Evolutionary conservation across 2,329 filamentous ascomycete species (phyloP).

Genomic region (Scleromitrula shiraiana): DNA sequence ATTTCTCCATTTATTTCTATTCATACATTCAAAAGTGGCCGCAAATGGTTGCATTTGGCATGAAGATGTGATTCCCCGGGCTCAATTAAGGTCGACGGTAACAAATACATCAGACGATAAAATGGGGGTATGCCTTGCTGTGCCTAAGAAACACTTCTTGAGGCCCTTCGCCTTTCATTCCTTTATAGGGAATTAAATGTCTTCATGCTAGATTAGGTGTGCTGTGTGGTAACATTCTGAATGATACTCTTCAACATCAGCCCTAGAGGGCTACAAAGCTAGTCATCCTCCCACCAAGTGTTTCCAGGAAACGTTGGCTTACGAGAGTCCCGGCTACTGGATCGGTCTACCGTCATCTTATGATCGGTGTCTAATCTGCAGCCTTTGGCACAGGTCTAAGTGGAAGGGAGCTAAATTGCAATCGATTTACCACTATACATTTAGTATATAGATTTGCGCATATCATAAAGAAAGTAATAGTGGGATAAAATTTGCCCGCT

Average conservation of each 20-base stretch:
- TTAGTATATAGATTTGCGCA: too few relatives aligned
- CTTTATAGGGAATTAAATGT: not conserved
- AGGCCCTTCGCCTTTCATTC: not conserved
- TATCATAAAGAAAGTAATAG: not conserved
- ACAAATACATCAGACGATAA: not conserved
- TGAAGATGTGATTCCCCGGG: not conserved
- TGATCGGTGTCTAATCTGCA: too few relatives aligned
- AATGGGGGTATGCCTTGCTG: slow-evolving; percentile 2
- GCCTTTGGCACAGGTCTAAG: too few relatives aligned
- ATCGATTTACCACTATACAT: too few relatives aligned
- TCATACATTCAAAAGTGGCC: not conserved
- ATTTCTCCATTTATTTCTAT: not conserved
- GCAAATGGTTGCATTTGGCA: too few relatives aligned
- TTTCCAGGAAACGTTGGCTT: not conserved
- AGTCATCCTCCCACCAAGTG: too few relatives aligned
- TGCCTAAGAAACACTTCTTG: not conserved
- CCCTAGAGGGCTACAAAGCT: too few relatives aligned
- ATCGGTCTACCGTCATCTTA: not conserved
- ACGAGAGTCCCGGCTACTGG: not conserved
- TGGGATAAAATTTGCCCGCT: not conserved
- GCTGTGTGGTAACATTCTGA: too few relatives aligned
- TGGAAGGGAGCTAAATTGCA: too few relatives aligned
- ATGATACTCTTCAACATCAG: too few relatives aligned
- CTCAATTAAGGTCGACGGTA: not conserved
- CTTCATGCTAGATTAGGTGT: not conserved